These are phyloP conservation scores for Trametes punicea DNA, from an alignment of 768 basidiomycete genomes.

Conservation along the genomic window DNA sequence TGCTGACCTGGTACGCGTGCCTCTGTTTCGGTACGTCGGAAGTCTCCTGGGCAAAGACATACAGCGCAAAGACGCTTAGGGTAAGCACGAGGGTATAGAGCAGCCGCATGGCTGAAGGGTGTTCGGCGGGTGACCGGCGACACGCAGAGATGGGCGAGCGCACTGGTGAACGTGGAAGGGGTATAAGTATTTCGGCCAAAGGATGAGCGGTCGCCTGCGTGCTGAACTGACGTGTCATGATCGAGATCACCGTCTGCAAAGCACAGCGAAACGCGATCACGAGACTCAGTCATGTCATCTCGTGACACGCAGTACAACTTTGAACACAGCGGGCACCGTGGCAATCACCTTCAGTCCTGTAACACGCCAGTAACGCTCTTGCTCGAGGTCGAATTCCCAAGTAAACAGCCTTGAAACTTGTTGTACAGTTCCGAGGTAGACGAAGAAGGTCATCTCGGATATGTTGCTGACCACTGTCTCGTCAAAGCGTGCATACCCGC, in stretches of 20 bases:
- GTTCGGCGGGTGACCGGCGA: background rate
- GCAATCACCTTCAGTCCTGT: no score
- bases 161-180: background rate
- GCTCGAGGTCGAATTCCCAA: no score
- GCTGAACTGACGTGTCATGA: conserved; percentile 23
- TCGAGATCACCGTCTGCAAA: conserved; percentile 12
- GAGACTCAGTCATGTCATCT: conserved; percentile 1
- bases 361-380: no score
- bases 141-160: background rate
- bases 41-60: conserved; percentile 49
- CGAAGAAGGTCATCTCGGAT: no score
- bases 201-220: background rate
- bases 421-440: no score
- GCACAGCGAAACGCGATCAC: conserved; percentile 20
- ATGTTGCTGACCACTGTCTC: no score
- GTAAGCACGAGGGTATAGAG: conserved; percentile 45
- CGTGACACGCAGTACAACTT: background rate
- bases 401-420: no score
- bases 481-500: no score
- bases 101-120: conserved; percentile 50
- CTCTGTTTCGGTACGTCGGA: conserved; percentile 47
- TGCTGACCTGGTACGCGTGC: conserved; percentile 66
- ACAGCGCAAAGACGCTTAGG: conserved; percentile 40
- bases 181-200: conserved; percentile 13
- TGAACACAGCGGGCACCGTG: no score